These are phyloP conservation scores for Carnegiea gigantea DNA, from an alignment of 179 eudicot genomes.

Conservation along the genomic window DNA sequence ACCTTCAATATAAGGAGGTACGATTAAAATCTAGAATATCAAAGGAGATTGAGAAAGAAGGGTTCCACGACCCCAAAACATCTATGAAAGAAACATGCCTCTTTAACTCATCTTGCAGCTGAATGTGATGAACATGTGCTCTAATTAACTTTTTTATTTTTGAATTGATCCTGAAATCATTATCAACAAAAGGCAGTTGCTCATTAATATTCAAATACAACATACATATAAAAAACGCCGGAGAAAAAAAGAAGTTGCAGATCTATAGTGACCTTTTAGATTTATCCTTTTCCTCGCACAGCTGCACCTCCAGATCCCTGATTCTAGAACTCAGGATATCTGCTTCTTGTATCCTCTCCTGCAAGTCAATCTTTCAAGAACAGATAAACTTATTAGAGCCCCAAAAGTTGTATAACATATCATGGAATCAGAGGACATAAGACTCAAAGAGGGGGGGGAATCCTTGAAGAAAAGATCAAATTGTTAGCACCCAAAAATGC, in stretches of 20 bases:
- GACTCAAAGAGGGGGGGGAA: background rate
- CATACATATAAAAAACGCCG: background rate
- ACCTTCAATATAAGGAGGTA: background rate
- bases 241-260: background rate
- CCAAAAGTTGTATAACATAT: background rate
- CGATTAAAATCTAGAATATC: too few relatives aligned
- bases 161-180: conserved; percentile 55
- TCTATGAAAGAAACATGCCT: conserved; percentile 46
- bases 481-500: background rate
- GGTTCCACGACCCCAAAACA: background rate
- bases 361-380: conserved; percentile 51
- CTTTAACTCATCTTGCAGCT: conserved; percentile 74
- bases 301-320: conserved; percentile 70
- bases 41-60: background rate
- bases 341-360: conserved; percentile 61
- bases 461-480: conserved; percentile 34
- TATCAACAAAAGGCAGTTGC: background rate
- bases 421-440: background rate
- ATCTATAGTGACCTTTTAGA: conserved; percentile 48
- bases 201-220: background rate
- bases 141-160: conserved; percentile 62
- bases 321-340: conserved; percentile 57
- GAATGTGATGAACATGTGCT: conserved; percentile 56
- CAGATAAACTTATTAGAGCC: background rate
- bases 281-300: conserved; percentile 64